Evolutionary conservation across 768 basidiomycete genomes (phyloP).

Genomic region (Coprinopsis marcescibilis): DNA sequence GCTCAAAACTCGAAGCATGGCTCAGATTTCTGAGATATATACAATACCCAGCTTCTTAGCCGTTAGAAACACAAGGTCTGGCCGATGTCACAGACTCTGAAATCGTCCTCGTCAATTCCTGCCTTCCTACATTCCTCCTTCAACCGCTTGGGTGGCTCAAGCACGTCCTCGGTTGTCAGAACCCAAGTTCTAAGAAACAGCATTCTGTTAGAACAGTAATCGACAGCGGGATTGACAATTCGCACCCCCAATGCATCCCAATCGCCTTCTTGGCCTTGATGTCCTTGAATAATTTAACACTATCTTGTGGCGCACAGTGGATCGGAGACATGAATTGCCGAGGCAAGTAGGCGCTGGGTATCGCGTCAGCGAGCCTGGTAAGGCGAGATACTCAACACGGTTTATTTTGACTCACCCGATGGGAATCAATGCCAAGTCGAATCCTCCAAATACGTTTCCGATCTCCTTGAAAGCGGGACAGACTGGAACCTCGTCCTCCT

Average conservation of each 20-base stretch:
- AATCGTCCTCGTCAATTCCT: slow-evolving; percentile 49
- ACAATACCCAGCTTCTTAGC: no score
- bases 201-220: background rate
- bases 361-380: background rate
- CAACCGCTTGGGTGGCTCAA: slow-evolving; percentile 54
- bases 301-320: slow-evolving; percentile 63
- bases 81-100: slow-evolving; percentile 54
- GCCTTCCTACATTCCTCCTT: slow-evolving; percentile 45
- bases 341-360: slow-evolving; percentile 51
- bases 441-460: slow-evolving; percentile 53
- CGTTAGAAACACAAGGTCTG: slow-evolving; percentile 43
- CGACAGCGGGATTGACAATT: slow-evolving; percentile 1
- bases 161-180: slow-evolving; percentile 47
- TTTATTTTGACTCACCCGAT: slow-evolving; percentile 43
- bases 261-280: slow-evolving; percentile 52
- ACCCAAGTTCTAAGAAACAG: slow-evolving; percentile 40
- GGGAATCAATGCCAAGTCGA: slow-evolving; percentile 67
- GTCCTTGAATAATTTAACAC: slow-evolving; percentile 63
- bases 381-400: no score
- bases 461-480: slow-evolving; percentile 76
- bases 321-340: slow-evolving; percentile 51
- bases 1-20: no score
- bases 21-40: no score
- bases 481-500: slow-evolving; percentile 44
- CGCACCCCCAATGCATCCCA: slow-evolving; percentile 69